Base-by-base conservation (phyloP, 2,329 filamentous ascomycete genomes). In the Phialophora verrucosa region DNA sequence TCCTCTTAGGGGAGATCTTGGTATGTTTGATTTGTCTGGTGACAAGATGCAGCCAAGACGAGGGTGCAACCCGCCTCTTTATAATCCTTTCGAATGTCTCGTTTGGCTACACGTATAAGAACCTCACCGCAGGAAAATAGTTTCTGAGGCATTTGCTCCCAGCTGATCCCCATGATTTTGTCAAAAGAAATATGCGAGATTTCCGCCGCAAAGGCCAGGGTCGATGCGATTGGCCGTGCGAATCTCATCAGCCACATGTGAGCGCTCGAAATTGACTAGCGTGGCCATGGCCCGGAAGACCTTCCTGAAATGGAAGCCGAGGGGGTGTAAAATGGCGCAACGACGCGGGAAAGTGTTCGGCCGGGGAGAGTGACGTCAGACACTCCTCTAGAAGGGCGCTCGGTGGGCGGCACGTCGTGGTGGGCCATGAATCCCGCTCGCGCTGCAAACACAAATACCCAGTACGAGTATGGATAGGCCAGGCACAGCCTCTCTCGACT, bases 261-360 rank as follows among this genome's bases (percentile, higher is more conserved):
- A 31, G 7, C 25, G 27, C 2, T 44, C 7, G 31, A 51, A 59
- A 17, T 12, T 0, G 57, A 20, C 27, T 59, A 20, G 57, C 10
- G 27, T 2, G 57, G 10, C 27, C 51, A 20, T 29, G 20, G n/a
- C 42, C 32, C 10, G 38, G 27, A 20, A 20, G 38, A 44, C 38
- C 17, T 44, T 44, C 38, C 38, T n/a, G 5, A 42, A 1, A n/a
- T 44, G 5, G 8, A n/a, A n/a, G 38, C 17, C 31, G 29, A 29
- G 25, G 8, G 20, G 8, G n/a, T 8, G 25, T 4, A 59, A 57
- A 59, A 49, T 59, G 42, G 57, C 57, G 44, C 57, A 59, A 20
- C 6, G 31, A 47, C 6, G 25, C 32, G 29, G 57, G 42, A 59
- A 59, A 59, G 25, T 12, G 47, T 50, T 50, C 25, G 20, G 7